These are phyloP conservation scores for Nemania bipapillata DNA, from an alignment of 2,329 filamentous ascomycete genomes.

Conservation along the genomic window DNA sequence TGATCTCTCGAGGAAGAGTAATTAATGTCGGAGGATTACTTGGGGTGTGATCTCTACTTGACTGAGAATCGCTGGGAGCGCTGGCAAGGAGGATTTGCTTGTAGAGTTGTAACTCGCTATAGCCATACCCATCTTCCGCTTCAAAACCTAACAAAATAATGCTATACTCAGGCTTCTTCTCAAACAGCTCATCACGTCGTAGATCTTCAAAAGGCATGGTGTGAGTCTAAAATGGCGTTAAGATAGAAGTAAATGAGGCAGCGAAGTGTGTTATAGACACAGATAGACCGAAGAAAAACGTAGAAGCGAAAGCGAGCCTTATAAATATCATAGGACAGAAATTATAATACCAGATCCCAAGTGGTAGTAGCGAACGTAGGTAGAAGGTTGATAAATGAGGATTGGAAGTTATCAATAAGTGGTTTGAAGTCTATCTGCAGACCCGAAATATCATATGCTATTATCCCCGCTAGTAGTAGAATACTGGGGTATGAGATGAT, in stretches of 20 bases:
- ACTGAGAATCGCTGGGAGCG: background rate
- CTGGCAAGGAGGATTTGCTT: conserved; percentile 6
- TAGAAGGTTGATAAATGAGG: background rate
- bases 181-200: background rate
- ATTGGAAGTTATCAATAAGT: background rate
- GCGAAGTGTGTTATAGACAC: background rate
- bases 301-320: background rate
- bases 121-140: background rate
- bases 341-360: background rate
- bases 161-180: background rate
- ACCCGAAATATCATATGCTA: background rate
- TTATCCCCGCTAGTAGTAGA: background rate
- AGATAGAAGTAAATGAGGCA: background rate
- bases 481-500: background rate
- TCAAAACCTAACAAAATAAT: background rate
- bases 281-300: background rate
- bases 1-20: too few species aligned
- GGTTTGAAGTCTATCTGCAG: background rate
- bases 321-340: background rate
- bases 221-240: background rate
- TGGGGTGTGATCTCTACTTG: background rate
- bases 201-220: background rate
- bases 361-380: background rate
- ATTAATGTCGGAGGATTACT: background rate
- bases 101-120: background rate